These are phyloP conservation scores for Citrus mangshanensis DNA, from an alignment of 345 rosid genomes.

Conservation along the genomic window DNA sequence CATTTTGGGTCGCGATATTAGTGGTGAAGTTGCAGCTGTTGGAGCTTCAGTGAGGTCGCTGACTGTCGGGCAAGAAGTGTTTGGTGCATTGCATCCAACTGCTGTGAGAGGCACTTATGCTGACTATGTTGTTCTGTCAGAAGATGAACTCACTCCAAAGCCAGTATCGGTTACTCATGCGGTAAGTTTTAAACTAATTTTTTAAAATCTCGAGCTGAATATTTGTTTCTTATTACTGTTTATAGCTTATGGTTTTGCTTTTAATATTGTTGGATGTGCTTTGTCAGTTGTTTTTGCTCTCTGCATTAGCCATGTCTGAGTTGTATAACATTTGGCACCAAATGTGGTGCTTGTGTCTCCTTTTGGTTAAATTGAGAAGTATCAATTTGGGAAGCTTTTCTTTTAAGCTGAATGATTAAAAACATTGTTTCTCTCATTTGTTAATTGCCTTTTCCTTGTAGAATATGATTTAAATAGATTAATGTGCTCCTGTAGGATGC, in stretches of 20 bases:
- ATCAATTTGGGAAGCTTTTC: background rate
- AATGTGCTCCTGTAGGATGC: constrained; percentile 63
- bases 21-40: constrained; percentile 86
- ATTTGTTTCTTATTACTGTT: background rate
- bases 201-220: background rate
- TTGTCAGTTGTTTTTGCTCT: background rate
- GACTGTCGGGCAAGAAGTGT: constrained; percentile 79
- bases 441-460: background rate
- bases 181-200: constrained; percentile 32
- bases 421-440: background rate
- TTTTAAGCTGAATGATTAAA: background rate
- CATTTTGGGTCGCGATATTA: constrained; percentile 87
- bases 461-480: constrained; percentile 5
- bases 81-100: constrained; percentile 97
- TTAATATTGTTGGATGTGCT: background rate
- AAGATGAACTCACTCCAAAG: constrained; percentile 72
- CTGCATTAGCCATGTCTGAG: background rate
- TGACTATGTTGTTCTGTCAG: constrained; percentile 79
- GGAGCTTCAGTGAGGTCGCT: constrained; percentile 65
- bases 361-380: background rate
- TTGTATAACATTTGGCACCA: background rate
- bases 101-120: constrained; percentile 91
- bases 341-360: background rate
- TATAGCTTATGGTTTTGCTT: background rate
- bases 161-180: constrained; percentile 74